Base-by-base conservation (phyloP, 2,329 filamentous ascomycete species). In the Alternaria arbusti region DNA sequence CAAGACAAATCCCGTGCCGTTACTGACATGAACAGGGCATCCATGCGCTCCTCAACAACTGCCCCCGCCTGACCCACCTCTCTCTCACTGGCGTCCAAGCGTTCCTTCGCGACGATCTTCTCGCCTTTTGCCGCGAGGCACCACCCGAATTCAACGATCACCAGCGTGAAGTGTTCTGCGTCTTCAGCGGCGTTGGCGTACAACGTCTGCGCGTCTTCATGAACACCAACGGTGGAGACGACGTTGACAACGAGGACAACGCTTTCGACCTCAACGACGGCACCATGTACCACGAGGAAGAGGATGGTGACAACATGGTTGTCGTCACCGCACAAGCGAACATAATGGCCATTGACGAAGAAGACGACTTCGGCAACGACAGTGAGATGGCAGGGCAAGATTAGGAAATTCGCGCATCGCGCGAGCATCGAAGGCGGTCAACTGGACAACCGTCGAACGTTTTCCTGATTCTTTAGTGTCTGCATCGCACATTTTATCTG, bases 81-180 rank as follows among this genome's bases (percentile, higher is more conserved):
- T 97, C 93, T 82, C 86, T 99, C 76, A 99, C 96, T 7, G 96
- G 96, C 17, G 94, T 99, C 4, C 90, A 92, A 73, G 93, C 93
- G 2, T 99, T 99, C 78, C 86, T 97, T 30, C 88, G 91, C 56
- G 89, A 93, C 59, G 94, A 97, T 70, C 87, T 98, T 28, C 91
- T 93, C 57, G 84, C 86, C 6, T 98, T 93, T 78, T 98, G 96
- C 77, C 89, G 96, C 65, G 90, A 92, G 71, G 93, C 96, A 1
- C 96, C 96, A 40, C 81, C 86, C 89, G 96, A 98, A 80, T 99
- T 99, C 78, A 98, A 94, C 17, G 91, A 95, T 50, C 94, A 97
- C 76, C 96, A 99, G 79, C 89, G 96, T 66, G 91, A 95, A 56
- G 93, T 98, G 8, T 99, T 99, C 78, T 99, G 96, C 76, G 96